Evolutionary conservation across 306 rosid species (phyloP).

Genomic region (Lagenaria siceraria): DNA sequence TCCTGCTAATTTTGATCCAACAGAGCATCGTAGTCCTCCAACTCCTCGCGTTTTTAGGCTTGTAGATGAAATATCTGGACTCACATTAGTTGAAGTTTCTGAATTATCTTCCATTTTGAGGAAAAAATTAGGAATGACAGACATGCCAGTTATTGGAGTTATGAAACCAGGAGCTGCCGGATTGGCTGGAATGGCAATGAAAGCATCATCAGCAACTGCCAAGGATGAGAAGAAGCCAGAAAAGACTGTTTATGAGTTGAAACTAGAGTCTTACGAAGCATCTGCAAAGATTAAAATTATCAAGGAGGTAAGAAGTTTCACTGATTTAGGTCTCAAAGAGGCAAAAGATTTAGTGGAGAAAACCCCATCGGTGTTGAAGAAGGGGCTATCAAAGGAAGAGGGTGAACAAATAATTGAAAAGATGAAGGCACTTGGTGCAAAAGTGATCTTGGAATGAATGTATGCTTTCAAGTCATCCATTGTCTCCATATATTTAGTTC

Average conservation of each 20-base stretch:
- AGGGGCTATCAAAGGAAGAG: slow-evolving; percentile 79
- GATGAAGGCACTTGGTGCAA: slow-evolving; percentile 81
- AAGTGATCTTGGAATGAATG: slow-evolving; percentile 64
- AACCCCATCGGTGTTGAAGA: slow-evolving; percentile 63
- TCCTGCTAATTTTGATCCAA: slow-evolving; percentile 70
- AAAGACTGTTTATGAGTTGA: slow-evolving; percentile 68
- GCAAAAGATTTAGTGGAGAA: slow-evolving; percentile 81
- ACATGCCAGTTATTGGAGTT: slow-evolving; percentile 47
- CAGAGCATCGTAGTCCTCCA: slow-evolving; percentile 82
- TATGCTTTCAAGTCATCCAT: not conserved
- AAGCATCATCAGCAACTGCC: slow-evolving; percentile 34
- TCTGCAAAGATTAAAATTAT: slow-evolving; percentile 74
- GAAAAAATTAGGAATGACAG: slow-evolving; percentile 44
- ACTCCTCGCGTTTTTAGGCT: slow-evolving; percentile 63
- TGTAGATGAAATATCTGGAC: slow-evolving; percentile 68
- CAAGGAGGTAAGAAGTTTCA: slow-evolving; percentile 74
- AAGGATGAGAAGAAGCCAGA: slow-evolving; percentile 78
- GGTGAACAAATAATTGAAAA: slow-evolving; percentile 75
- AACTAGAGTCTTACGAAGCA: slow-evolving; percentile 67
- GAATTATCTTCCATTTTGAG: slow-evolving; percentile 59
- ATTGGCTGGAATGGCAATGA: slow-evolving; percentile 43
- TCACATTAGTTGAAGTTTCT: slow-evolving; percentile 58
- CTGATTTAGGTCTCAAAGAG: slow-evolving; percentile 83
- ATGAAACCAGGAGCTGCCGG: slow-evolving; percentile 67
- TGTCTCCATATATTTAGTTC: not conserved